These are phyloP conservation scores for Dioscorea cayenensis DNA, from an alignment of 116 monocot genomes.

Conservation along the genomic window DNA sequence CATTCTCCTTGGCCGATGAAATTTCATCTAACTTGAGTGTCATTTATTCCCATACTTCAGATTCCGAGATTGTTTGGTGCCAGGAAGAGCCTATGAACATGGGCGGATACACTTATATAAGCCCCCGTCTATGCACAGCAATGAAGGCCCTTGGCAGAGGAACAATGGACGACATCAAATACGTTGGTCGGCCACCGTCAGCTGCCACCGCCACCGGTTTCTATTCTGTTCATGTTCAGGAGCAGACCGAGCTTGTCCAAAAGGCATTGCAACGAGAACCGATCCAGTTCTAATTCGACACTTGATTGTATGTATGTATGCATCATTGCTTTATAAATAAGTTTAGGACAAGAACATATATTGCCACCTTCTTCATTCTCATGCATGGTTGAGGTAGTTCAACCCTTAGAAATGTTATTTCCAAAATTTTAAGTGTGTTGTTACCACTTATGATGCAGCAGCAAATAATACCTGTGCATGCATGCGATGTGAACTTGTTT, in stretches of 20 bases:
- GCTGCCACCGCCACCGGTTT: constrained; percentile 93
- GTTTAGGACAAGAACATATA: no score
- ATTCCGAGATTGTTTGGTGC: constrained; percentile 94
- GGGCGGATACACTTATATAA: constrained; percentile 31
- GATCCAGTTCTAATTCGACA: constrained; percentile 16
- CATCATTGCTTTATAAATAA: not conserved
- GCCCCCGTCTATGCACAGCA: constrained; percentile 61
- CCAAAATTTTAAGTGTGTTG: not conserved
- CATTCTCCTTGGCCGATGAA: no score
- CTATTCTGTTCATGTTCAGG: constrained; percentile 57
- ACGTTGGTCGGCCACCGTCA: constrained; percentile 67
- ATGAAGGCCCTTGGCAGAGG: constrained; percentile 58
- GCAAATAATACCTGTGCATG: no score
- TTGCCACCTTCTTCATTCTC: not conserved
- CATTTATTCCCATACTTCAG: constrained; percentile 23
- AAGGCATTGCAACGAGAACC: constrained; percentile 66
- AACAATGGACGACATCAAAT: constrained; percentile 66
- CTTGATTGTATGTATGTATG: not conserved
- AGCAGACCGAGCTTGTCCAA: constrained; percentile 60
- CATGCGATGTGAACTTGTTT: no score
- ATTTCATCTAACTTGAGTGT: not conserved
- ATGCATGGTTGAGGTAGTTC: not conserved
- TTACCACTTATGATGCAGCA: no score
- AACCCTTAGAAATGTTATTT: not conserved
- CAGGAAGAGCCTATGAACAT: constrained; percentile 1